Percentiles rank a stretch among this genome's conserved stretches.
Evolutionary conservation across 2,329 filamentous ascomycete species (phyloP).

Genomic region (Magnaporthales sp.): DNA sequence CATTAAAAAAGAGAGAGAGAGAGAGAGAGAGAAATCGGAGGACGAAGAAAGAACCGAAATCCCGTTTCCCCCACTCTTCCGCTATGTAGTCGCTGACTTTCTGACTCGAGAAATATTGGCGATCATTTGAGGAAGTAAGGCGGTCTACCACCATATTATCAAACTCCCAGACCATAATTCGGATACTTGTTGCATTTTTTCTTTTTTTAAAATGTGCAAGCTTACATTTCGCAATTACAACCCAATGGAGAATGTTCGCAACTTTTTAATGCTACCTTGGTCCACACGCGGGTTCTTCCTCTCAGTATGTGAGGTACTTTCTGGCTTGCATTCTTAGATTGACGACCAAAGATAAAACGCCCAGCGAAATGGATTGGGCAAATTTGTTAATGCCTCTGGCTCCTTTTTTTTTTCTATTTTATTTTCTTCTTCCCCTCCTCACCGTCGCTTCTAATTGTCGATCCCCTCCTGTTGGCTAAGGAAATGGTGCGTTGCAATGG

Average conservation of each 20-base stretch:
- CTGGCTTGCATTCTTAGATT: too few relatives aligned
- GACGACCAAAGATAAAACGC: neutral
- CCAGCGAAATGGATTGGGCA: neutral
- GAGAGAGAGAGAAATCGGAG: neutral
- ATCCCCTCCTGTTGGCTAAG: neutral
- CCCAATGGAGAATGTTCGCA: neutral
- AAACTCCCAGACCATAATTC: too few relatives aligned
- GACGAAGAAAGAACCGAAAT: too few relatives aligned
- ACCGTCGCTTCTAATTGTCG: neutral
- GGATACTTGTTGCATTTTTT: neutral
- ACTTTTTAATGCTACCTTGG: neutral
- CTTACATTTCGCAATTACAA: neutral
- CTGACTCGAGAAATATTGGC: neutral
- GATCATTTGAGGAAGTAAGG: neutral
- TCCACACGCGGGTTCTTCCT: too few relatives aligned
- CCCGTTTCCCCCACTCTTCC: neutral
- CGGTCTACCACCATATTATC: neutral
- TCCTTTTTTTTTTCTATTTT: neutral
- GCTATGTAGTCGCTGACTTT: neutral
- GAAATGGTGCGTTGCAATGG: neutral
- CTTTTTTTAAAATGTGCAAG: neutral
- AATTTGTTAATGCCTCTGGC: neutral
- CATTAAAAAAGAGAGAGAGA: neutral
- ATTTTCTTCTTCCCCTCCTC: neutral
- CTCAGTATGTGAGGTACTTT: too few relatives aligned